A percentile compares a stretch with the other conserved stretches of the same genome.
These are phyloP conservation scores for Beauveria sp. DNA, from an alignment of 2,329 filamentous ascomycete species.

Conservation along the genomic window DNA sequence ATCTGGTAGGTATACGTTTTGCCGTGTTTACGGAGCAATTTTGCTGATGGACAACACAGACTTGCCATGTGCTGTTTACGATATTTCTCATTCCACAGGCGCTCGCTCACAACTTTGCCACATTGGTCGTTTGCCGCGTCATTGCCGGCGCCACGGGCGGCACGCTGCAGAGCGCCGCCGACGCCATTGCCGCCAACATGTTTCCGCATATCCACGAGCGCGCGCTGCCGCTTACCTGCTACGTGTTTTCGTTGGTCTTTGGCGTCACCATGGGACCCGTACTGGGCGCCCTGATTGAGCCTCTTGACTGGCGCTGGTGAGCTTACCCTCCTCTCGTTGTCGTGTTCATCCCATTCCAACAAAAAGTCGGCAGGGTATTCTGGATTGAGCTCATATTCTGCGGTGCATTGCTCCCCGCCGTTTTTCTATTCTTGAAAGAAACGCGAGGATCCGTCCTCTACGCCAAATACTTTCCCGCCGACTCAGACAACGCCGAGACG, in stretches of 20 bases:
- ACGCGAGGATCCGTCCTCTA: slow-evolving; percentile 10
- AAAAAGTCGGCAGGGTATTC: slow-evolving; percentile 2
- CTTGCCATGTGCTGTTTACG: slow-evolving; percentile 2
- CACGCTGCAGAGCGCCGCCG: slow-evolving; percentile 13
- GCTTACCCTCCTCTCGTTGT: background rate
- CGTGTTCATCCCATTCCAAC: background rate
- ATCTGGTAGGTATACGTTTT: background rate
- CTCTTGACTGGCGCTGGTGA: slow-evolving; percentile 13
- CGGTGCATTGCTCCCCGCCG: slow-evolving; percentile 3
- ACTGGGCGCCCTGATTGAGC: slow-evolving; percentile 12
- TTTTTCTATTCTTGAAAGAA: background rate
- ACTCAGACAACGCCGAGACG: background rate
- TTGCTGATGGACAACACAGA: background rate
- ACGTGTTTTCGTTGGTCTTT: slow-evolving; percentile 11
- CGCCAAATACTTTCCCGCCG: background rate
- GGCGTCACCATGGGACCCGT: slow-evolving; percentile 14
- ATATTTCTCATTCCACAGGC: slow-evolving; percentile 12
- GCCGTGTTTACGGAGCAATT: too few relatives aligned
- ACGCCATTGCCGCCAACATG: slow-evolving; percentile 14
- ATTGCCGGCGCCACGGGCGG: slow-evolving; percentile 12
- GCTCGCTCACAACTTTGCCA: slow-evolving; percentile 16
- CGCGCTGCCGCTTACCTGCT: slow-evolving; percentile 10
- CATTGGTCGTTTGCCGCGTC: slow-evolving; percentile 8
- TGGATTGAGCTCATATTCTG: slow-evolving; percentile 13
- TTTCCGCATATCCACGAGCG: slow-evolving; percentile 7